Evolutionary conservation across 139 green algal genomes (phyloP).

Genomic region (Trebouxia sp.): DNA sequence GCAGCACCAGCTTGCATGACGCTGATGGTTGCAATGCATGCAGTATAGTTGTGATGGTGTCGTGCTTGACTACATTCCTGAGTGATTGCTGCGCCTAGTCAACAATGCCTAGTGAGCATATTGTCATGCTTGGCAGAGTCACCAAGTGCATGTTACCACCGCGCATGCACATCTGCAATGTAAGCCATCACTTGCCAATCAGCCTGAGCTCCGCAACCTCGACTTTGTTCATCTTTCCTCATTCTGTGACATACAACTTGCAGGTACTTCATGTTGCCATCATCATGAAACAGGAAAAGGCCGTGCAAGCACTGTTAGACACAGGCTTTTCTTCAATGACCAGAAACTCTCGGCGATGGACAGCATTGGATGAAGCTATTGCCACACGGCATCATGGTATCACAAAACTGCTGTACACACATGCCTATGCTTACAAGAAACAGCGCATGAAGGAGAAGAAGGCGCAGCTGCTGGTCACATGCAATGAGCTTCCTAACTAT

Average conservation of each 20-base stretch:
- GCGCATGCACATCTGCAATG: too few relatives aligned
- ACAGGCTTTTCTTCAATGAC: slow-evolving; percentile 39
- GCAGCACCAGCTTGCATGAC: too few relatives aligned
- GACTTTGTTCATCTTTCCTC: not conserved
- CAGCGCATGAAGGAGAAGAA: slow-evolving; percentile 55
- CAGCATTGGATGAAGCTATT: slow-evolving; percentile 69
- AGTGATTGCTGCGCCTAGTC: too few relatives aligned
- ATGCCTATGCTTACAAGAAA: slow-evolving; percentile 37
- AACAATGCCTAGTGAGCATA: too few relatives aligned
- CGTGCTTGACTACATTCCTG: too few relatives aligned
- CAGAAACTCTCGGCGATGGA: slow-evolving; percentile 61
- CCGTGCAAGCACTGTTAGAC: slow-evolving; percentile 50
- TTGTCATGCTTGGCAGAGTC: too few relatives aligned
- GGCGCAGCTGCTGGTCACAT: slow-evolving; percentile 40
- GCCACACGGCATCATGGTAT: slow-evolving; percentile 40
- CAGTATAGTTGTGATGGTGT: too few relatives aligned
- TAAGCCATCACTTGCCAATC: too few relatives aligned
- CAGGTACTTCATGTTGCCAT: slow-evolving; percentile 73
- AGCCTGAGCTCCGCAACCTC: not conserved
- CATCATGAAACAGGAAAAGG: slow-evolving; percentile 39
- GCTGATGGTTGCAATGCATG: too few relatives aligned
- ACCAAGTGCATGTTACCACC: too few relatives aligned
- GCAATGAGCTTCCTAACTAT: slow-evolving; percentile 66
- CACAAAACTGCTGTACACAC: slow-evolving; percentile 41
- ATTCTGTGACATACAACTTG: not conserved